Base-by-base conservation (phyloP, 2,329 filamentous ascomycete genomes). In the Pyrenophora tritici-repentis region DNA sequence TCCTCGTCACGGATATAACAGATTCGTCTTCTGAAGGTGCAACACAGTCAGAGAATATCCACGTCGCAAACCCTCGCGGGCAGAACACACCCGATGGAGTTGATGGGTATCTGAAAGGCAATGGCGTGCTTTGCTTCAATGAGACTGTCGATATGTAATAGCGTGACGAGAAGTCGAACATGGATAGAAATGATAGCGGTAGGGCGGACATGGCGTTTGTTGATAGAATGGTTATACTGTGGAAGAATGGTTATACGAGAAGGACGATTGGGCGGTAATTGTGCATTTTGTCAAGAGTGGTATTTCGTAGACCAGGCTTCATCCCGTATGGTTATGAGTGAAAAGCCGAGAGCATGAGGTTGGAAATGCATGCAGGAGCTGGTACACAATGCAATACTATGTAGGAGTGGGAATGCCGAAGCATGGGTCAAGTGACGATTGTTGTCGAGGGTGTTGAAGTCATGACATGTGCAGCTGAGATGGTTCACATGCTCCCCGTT, bases 71-170 rank as follows among this genome's bases (percentile, higher is more conserved):
- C 39, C 70, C 70, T 5, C 62, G 66, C 24, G 53, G 67, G 20
- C 63, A 72, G 75, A 79, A 84, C 68, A 78, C 81, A 66, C 89
- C 89, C 1, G 86, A 91, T 58, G 91, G 91, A 0, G 87, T 97
- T 33, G 94, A 97, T 72, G 93, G 94, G 8, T 82, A 95, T 55
- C 78, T 97, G 69, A 91, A 86, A 76, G 85, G 83, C 41, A 91
- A 95, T 69, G 94, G 93, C 9, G 89, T 97, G 58, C 76, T 99
- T 72, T 83, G 89, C 62, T 99, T 99, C 74, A 95, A 93, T 71
- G 92, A 97, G 75, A 91, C 88, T 56, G 91, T 97, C 16, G 78
- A 80, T 38, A 73, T 77, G 65, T 78, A 9, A 29, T 13, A 12
- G 26, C 9, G 26, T 29, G 26, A 29, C 26, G 26, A 29, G 26